Conservation (phyloP, 331 rosid genomes). For the Arachis monticola region DNA sequence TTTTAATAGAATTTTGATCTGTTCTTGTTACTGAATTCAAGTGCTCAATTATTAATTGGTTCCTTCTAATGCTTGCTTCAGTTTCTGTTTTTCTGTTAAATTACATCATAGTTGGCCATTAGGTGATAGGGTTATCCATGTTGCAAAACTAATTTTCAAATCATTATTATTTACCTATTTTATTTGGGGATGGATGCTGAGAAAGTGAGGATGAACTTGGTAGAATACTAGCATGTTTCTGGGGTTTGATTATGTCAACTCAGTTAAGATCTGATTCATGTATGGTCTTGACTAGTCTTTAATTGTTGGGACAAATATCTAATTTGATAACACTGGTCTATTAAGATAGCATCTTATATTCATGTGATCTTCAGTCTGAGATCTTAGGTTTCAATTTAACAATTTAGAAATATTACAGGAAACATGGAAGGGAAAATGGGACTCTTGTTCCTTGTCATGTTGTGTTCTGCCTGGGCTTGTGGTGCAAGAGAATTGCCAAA, state of each 20-base stretch:
- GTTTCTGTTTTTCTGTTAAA: not conserved
- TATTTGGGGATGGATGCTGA: not conserved
- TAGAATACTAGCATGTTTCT: not conserved
- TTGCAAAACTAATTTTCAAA: not conserved
- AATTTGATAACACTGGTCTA: not conserved
- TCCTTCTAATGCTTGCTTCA: not conserved
- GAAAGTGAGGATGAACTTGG: constrained; percentile 16
- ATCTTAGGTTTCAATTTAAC: too few relatives aligned
- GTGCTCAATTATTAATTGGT: not conserved
- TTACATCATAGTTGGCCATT: not conserved
- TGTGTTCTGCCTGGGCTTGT: constrained; percentile 64
- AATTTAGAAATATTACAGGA: too few relatives aligned
- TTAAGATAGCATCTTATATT: too few relatives aligned
- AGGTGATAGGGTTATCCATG: not conserved
- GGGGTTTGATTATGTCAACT: constrained; percentile 10
- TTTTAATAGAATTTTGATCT: not conserved
- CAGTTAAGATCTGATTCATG: not conserved
- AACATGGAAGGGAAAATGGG: constrained; percentile 65
- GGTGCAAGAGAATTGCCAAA: constrained; percentile 63
- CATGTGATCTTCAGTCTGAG: too few relatives aligned
- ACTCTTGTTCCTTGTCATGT: constrained; percentile 55
- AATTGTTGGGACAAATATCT: not conserved
- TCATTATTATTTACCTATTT: not conserved
- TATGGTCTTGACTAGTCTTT: not conserved
- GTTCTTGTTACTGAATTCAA: not conserved